These are phyloP conservation scores for Blastobotrys ciferrii DNA, from an alignment of 1,139 yeast genomes.

Conservation along the genomic window DNA sequence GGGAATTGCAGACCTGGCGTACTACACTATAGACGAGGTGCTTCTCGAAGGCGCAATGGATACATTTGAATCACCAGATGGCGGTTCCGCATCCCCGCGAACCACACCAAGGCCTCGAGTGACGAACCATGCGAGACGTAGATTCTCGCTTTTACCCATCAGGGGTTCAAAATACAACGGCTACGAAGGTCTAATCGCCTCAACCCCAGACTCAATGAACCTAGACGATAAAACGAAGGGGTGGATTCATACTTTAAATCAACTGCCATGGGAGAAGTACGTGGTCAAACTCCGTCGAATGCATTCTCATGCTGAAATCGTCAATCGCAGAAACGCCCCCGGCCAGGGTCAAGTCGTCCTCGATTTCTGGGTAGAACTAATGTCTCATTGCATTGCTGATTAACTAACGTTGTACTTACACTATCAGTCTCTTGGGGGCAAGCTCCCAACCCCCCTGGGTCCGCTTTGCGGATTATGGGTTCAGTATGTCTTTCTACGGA, in stretches of 20 bases:
- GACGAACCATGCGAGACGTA: not conserved
- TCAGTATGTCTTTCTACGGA: too few relatives aligned
- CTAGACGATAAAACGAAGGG: slow-evolving; percentile 41
- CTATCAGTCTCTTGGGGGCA: too few relatives aligned
- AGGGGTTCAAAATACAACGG: slow-evolving; percentile 18
- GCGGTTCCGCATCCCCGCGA: not conserved
- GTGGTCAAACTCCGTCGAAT: slow-evolving; percentile 68
- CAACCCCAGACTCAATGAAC: slow-evolving; percentile 24
- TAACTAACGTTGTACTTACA: too few relatives aligned
- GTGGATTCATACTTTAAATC: slow-evolving; percentile 57
- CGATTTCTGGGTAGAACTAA: slow-evolving; percentile 26
- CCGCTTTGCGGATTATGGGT: too few relatives aligned
- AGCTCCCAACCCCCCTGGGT: too few relatives aligned
- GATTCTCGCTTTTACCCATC: not conserved
- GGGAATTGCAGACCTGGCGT: slow-evolving; percentile 24
- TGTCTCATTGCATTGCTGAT: slow-evolving; percentile 11
- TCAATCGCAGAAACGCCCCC: slow-evolving; percentile 33
- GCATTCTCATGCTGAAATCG: slow-evolving; percentile 76
- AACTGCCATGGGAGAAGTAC: slow-evolving; percentile 65
- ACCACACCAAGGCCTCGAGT: not conserved
- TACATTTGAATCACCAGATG: not conserved
- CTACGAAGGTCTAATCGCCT: slow-evolving; percentile 23
- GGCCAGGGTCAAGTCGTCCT: slow-evolving; percentile 35
- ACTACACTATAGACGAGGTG: slow-evolving; percentile 16
- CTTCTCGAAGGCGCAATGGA: slow-evolving; percentile 12